Conservation (phyloP, 106 monocot species). For the Vanilla planifolia region DNA sequence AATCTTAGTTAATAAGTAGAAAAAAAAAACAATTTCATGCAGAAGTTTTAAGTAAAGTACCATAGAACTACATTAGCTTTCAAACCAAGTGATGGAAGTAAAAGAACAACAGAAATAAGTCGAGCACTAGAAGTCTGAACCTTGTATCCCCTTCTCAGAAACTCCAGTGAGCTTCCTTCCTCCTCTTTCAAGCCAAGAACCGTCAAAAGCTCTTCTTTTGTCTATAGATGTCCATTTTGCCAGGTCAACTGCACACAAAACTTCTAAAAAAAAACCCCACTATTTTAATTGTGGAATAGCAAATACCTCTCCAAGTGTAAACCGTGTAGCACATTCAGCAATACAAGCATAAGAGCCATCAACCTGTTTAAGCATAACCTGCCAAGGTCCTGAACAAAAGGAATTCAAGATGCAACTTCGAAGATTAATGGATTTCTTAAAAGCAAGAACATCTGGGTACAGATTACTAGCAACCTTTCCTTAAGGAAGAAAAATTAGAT, state of each 20-base stretch:
- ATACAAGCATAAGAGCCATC: slow-evolving; percentile 98
- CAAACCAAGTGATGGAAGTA: neutral
- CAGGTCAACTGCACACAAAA: neutral
- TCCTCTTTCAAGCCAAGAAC: slow-evolving; percentile 95
- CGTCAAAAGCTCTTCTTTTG: slow-evolving; percentile 89
- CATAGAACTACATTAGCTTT: no score
- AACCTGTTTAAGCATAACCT: slow-evolving; percentile 94
- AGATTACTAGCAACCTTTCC: no score
- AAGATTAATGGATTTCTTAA: no score
- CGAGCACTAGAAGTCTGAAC: slow-evolving; percentile 19
- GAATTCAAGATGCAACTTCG: no score
- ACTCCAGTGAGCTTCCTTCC: slow-evolving; percentile 91
- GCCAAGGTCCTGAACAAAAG: slow-evolving; percentile 80
- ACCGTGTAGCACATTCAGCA: slow-evolving; percentile 86
- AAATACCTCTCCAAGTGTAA: slow-evolving; percentile 93
- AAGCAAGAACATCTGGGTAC: no score
- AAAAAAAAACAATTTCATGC: neutral
- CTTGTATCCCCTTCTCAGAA: slow-evolving; percentile 97
- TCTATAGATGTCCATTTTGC: slow-evolving; percentile 24
- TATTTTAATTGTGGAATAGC: neutral
- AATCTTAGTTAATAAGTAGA: neutral
- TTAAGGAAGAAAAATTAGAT: no score
- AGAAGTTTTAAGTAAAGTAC: no score
- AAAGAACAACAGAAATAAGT: neutral
- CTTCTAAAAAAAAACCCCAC: neutral